Base-by-base conservation (phyloP, 2,329 filamentous ascomycete genomes). In the Cyclaneusma minus region DNA sequence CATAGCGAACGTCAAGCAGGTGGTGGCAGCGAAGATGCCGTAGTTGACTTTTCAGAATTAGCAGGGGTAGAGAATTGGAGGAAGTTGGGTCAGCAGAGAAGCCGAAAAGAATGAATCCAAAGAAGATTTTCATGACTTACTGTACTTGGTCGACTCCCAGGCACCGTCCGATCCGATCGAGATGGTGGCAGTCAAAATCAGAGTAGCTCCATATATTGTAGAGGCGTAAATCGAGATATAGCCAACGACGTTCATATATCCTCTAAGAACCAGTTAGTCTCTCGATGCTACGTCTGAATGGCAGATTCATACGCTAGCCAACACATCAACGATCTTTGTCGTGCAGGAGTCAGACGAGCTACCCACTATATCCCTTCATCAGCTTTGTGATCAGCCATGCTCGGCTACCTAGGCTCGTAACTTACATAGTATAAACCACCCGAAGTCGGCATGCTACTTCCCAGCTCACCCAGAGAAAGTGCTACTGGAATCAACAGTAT, bases 171-270 rank as follows among this genome's bases (percentile, higher is more conserved):
- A 35, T 2, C 36, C 37, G 12, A 47, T 47, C 2, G 37, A 38
- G 24, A 34, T 35, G 6, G 35, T 33, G 3, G 43, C 44, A 9
- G 40, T 41, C 6, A 47, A 33, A 7, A 47, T 43, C 4, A 47
- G 35, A 1, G 43, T 47, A 11, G 43, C 44, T 2, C 40, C 44
- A 21, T 47, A 47, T 15, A 47, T 47, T 2, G 44, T 47, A 1
- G 44, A 47, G 5, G 44, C 39, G 16, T 45, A 47, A 18, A 47
- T 47, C 2, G 43, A 45, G 2, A 47, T 42, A 16, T 47, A 47
- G 13, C 44, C 44, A 4, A 47, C 25, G 7, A 45, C 42, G 15
- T 46, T 47, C 44, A 47, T 47, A 21, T 47, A 47, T 9, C 42
- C 43, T 9, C 42, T 45, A 22, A 11, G 18, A 15, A 11, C 13